Conservation (phyloP, 2,329 filamentous ascomycete species). For the Cladosporium sphaerospermum region DNA sequence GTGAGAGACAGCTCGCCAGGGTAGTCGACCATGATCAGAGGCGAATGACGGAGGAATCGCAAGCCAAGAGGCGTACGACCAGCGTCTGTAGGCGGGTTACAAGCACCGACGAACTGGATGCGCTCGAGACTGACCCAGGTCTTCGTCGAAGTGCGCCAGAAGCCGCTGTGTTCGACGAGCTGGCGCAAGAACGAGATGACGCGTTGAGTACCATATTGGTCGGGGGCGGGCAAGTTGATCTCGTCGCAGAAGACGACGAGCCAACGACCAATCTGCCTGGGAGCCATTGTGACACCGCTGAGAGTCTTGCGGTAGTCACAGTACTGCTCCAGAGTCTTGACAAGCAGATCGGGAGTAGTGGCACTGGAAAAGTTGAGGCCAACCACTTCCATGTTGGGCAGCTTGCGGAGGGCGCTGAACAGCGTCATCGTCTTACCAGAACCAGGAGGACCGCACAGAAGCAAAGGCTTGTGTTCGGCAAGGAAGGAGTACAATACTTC, state of each 20-base stretch:
- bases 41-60: constrained; percentile 90
- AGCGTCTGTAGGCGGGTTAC: constrained; percentile 95
- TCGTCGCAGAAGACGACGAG: constrained; percentile 98
- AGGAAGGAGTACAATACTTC: constrained; percentile 99
- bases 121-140: constrained; percentile 96
- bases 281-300: constrained; percentile 90
- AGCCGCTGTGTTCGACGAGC: constrained; percentile 96
- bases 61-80: constrained; percentile 91
- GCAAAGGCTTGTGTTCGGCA: constrained; percentile 92
- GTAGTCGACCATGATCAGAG: constrained; percentile 99
- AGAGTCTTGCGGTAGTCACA: constrained; percentile 99
- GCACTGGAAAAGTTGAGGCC: constrained; percentile 99
- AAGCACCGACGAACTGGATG: constrained; percentile 98
- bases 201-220: constrained; percentile 94
- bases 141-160: constrained; percentile 97
- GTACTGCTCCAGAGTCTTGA: constrained; percentile 99
- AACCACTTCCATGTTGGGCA: constrained; percentile 98
- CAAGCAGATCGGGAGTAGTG: constrained; percentile 91
- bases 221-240: constrained; percentile 95
- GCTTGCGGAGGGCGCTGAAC: constrained; percentile 92
- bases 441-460: constrained; percentile 94
- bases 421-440: constrained; percentile 99
- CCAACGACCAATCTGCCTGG: constrained; percentile 95
- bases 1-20: constrained; percentile 88
- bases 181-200: constrained; percentile 97